Evolutionary conservation across 257 asterid species (phyloP).

Genomic region (Capsicum baccatum): DNA sequence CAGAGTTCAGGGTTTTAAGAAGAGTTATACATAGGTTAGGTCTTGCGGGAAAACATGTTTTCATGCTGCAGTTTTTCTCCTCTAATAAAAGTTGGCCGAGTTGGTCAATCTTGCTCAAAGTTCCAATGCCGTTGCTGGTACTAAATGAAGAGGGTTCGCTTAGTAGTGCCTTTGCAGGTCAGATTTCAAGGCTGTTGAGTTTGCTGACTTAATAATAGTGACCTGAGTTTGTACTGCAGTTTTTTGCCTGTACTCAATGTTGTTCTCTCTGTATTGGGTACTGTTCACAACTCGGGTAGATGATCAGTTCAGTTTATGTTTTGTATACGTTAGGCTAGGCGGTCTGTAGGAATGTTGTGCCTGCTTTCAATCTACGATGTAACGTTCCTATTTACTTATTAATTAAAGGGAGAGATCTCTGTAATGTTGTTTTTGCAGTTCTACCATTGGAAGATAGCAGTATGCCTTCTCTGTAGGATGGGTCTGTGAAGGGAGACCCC

Average conservation of each 20-base stretch:
- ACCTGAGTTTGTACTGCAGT: conserved; percentile 17
- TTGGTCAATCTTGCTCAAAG: neutral
- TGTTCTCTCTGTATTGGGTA: conserved; percentile 16
- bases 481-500: neutral
- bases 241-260: neutral
- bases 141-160: conserved; percentile 9
- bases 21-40: conserved; percentile 20
- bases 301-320: conserved; percentile 14
- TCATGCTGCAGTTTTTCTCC: conserved; percentile 27
- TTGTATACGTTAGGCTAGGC: neutral
- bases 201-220: conserved; percentile 19
- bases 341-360: neutral
- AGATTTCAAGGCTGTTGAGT: conserved; percentile 5
- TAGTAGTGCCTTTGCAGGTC: neutral
- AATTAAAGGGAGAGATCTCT: conserved; percentile 21
- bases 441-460: neutral
- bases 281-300: neutral
- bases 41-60: conserved; percentile 13
- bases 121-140: neutral
- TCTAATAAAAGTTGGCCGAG: conserved; percentile 26
- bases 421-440: neutral
- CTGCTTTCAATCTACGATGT: neutral
- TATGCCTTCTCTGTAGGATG: neutral
- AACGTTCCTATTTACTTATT: neutral
- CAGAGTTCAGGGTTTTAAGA: neutral